Evolutionary conservation across 1,284 basidiomycete genomes (phyloP).

Genomic region (Singerocomus inundabilis): DNA sequence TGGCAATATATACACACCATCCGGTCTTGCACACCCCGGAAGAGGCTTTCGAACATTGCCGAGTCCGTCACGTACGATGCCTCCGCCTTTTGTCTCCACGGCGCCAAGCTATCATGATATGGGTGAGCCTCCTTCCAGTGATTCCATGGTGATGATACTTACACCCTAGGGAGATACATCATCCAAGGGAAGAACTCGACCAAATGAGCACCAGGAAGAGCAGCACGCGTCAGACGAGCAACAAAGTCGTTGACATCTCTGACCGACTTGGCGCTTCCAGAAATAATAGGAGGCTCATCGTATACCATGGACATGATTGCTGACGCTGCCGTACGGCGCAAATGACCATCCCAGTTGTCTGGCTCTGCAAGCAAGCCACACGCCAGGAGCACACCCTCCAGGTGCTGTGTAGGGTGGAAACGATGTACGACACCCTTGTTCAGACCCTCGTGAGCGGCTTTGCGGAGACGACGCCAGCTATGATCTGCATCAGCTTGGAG

Average conservation of each 20-base stretch:
- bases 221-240: neutral
- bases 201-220: conserved; percentile 9
- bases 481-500: neutral
- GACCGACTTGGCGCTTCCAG: neutral
- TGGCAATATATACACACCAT: neutral
- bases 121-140: neutral
- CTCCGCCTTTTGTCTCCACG: conserved; percentile 8
- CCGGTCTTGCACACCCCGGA: conserved; percentile 3
- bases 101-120: conserved; percentile 1
- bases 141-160: neutral
- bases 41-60: conserved; percentile 3
- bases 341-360: conserved; percentile 14
- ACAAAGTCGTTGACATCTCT: conserved; percentile 1
- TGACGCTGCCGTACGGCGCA: conserved; percentile 5
- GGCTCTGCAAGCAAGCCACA: conserved; percentile 11
- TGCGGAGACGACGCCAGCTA: conserved; percentile 11
- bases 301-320: conserved; percentile 11
- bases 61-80: neutral
- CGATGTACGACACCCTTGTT: conserved; percentile 3
- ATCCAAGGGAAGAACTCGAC: conserved; percentile 16
- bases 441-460: conserved; percentile 6
- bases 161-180: conserved; percentile 10
- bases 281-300: conserved; percentile 5
- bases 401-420: conserved; percentile 10
- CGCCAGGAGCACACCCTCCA: conserved; percentile 9